Conservation (phyloP, 2,329 filamentous ascomycete genomes). For the Botrytis medusae region DNA sequence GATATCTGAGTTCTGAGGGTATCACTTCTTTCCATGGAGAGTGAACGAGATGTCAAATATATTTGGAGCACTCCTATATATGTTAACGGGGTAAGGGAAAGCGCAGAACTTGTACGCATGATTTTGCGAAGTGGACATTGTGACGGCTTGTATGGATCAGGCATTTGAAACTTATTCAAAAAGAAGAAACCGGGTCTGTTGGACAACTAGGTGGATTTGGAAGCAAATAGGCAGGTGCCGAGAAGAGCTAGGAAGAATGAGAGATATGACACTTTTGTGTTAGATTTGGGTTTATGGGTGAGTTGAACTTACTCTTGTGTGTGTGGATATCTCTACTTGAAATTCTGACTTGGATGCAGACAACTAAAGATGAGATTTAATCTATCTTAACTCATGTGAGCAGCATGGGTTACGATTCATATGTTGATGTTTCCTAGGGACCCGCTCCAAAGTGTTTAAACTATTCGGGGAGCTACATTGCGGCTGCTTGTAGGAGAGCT, state of each 20-base stretch:
- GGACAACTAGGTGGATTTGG: not conserved
- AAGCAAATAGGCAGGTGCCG: not conserved
- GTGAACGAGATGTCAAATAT: not conserved
- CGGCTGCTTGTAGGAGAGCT: not conserved
- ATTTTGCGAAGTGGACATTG: too few relatives aligned
- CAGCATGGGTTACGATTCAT: not conserved
- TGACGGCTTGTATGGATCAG: too few relatives aligned
- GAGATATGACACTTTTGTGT: not conserved
- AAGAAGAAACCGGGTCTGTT: not conserved
- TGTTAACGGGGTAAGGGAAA: not conserved
- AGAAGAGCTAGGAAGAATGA: not conserved
- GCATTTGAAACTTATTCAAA: not conserved
- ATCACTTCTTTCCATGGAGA: not conserved
- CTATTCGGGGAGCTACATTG: not conserved
- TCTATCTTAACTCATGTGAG: not conserved
- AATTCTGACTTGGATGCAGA: not conserved
- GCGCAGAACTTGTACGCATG: not conserved
- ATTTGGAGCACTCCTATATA: not conserved
- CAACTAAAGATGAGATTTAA: not conserved
- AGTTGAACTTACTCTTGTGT: not conserved
- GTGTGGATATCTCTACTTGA: not conserved
- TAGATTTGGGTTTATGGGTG: not conserved
- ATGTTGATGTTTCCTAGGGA: not conserved
- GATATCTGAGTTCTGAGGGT: not conserved
- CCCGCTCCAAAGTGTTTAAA: not conserved